Percentiles rank a stretch among this genome's conserved stretches.
Conservation (phyloP, 768 basidiomycete genomes). For the Kwoniella dejecticola region DNA sequence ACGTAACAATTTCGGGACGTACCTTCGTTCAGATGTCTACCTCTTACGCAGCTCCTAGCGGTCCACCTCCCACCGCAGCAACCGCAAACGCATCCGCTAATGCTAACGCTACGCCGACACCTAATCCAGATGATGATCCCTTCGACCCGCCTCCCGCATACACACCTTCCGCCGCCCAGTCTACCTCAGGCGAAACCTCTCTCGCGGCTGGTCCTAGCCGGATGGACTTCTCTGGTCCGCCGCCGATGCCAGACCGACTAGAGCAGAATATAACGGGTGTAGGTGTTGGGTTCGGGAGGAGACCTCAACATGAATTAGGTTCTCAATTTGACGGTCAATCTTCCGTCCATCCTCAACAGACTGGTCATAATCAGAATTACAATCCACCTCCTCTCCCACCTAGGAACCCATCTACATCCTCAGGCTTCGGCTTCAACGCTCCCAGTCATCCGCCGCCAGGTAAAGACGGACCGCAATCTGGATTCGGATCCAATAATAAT, state of each 20-base stretch:
- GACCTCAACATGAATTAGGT: slow-evolving; percentile 17
- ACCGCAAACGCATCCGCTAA: neutral
- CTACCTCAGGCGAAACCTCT: slow-evolving; percentile 18
- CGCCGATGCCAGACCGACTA: slow-evolving; percentile 39
- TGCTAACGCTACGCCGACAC: too few relatives aligned
- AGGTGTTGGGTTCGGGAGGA: slow-evolving; percentile 37
- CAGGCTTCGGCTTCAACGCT: neutral
- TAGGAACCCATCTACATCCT: slow-evolving; percentile 14
- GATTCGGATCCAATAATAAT: neutral
- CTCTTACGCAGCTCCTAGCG: too few relatives aligned
- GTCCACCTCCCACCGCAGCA: slow-evolving; percentile 9
- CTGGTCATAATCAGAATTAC: neutral
- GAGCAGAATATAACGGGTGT: slow-evolving; percentile 43
- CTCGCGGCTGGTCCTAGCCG: slow-evolving; percentile 34
- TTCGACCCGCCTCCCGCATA: slow-evolving; percentile 48
- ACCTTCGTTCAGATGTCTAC: too few relatives aligned
- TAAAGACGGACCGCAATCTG: neutral
- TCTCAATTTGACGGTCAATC: too few relatives aligned
- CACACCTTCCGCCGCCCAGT: slow-evolving; percentile 22
- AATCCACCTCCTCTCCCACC: slow-evolving; percentile 20
- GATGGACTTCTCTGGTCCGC: slow-evolving; percentile 50
- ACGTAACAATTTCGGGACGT: too few relatives aligned
- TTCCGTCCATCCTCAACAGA: too few relatives aligned
- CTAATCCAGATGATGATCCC: slow-evolving; percentile 18
- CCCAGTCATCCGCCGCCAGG: slow-evolving; percentile 18